Conservation (phyloP, 192 early-diverging fungal genomes). For the Endogone sp. region DNA sequence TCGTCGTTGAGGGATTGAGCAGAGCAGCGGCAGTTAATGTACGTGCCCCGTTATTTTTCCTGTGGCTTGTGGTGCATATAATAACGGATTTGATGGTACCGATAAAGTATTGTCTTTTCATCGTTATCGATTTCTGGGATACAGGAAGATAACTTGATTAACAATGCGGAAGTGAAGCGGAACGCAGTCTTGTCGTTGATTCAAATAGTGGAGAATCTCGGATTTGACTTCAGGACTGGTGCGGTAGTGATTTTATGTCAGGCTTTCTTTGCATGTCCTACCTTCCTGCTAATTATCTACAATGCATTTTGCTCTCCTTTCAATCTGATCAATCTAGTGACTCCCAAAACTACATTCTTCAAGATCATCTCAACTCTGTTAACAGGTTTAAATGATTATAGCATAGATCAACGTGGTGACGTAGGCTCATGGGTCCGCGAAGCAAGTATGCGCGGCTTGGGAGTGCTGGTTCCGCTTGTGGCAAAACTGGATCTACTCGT, state of each 20-base stretch:
- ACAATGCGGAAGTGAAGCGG: slow-evolving; percentile 52
- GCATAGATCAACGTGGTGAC: slow-evolving; percentile 88
- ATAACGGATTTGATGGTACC: background rate
- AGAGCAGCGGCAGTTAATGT: slow-evolving; percentile 28
- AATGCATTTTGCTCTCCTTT: no score
- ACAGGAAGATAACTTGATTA: slow-evolving; percentile 2
- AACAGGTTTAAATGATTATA: slow-evolving; percentile 77
- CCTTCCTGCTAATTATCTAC: no score
- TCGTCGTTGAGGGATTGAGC: slow-evolving; percentile 22
- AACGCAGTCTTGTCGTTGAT: slow-evolving; percentile 61
- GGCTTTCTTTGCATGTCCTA: no score
- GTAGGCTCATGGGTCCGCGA: slow-evolving; percentile 93
- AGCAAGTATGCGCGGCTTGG: slow-evolving; percentile 58
- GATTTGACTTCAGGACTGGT: slow-evolving; percentile 29
- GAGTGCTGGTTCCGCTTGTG: slow-evolving; percentile 36
- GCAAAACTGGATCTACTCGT: slow-evolving; percentile 20
- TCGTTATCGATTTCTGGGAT: slow-evolving; percentile 8
- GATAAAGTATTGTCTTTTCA: no score
- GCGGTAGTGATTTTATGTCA: background rate
- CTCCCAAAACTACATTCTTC: background rate
- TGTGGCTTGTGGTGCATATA: background rate
- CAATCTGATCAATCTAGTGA: background rate
- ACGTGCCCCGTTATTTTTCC: background rate
- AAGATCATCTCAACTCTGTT: slow-evolving; percentile 11
- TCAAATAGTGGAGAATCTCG: slow-evolving; percentile 39